These are phyloP conservation scores for Shiraia bambusicola DNA, from an alignment of 2,329 filamentous ascomycete genomes.

Conservation along the genomic window DNA sequence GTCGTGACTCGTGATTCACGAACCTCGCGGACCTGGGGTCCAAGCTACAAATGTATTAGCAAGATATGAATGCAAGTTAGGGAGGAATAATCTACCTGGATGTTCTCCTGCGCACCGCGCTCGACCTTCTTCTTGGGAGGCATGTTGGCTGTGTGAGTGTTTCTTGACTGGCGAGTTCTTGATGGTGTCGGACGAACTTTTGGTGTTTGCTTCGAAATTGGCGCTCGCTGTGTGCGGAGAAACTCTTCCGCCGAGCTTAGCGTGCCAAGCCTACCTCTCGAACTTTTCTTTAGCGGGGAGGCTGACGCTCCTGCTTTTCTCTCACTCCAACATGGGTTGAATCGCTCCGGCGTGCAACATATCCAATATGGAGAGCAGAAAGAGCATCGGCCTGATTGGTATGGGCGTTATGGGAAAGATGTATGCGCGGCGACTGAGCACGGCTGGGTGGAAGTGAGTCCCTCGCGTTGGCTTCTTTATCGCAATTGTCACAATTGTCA, in stretches of 20 bases:
- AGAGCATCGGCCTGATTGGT: constrained; percentile 89
- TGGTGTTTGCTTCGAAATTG: constrained; percentile 13
- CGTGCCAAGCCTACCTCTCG: constrained; percentile 7
- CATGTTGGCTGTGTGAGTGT: constrained; percentile 58
- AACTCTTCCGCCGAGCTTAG: constrained; percentile 18
- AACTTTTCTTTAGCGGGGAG: constrained; percentile 22
- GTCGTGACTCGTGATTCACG: constrained; percentile 14
- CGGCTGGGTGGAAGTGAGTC: constrained; percentile 93
- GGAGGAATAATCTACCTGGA: constrained; percentile 46
- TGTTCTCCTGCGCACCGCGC: constrained; percentile 87
- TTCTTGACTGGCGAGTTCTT: constrained; percentile 33
- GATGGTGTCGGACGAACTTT: constrained; percentile 25
- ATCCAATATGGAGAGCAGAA: constrained; percentile 59
- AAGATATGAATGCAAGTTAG: neutral
- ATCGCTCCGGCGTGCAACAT: constrained; percentile 27
- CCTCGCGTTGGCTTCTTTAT: constrained; percentile 18
- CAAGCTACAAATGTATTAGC: constrained; percentile 64
- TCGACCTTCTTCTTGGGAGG: constrained; percentile 83
- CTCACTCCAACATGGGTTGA: constrained; percentile 33
- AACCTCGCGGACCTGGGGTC: constrained; percentile 92
- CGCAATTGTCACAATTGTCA: constrained; percentile 8
- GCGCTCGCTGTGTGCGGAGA: constrained; percentile 10
- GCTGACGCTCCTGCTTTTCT: constrained; percentile 9
- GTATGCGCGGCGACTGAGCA: constrained; percentile 86
- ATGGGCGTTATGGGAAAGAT: constrained; percentile 99